These are phyloP conservation scores for Basipetospora chlamydospora DNA, from an alignment of 2,329 filamentous ascomycete genomes.

Conservation along the genomic window DNA sequence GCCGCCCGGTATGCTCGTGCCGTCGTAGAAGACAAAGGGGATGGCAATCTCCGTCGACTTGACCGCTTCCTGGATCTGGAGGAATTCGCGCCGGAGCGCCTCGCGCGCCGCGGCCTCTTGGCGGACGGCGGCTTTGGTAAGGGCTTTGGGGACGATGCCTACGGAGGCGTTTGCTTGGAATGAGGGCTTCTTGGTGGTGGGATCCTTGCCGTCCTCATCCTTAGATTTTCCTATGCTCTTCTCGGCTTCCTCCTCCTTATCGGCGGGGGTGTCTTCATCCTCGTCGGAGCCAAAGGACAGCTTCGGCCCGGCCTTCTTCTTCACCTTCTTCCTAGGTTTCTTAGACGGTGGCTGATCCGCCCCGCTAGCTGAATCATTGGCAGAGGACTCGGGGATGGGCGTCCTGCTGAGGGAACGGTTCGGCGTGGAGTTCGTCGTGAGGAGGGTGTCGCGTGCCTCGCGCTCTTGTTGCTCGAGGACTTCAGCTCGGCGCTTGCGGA, in stretches of 20 bases:
- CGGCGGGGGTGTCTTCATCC: slow-evolving; percentile 38
- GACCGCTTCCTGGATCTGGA: slow-evolving; percentile 69
- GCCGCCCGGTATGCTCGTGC: slow-evolving; percentile 75
- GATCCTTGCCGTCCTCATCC: slow-evolving; percentile 6
- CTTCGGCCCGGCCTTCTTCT: slow-evolving; percentile 27
- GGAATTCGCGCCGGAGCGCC: slow-evolving; percentile 67
- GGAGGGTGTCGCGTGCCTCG: slow-evolving; percentile 50
- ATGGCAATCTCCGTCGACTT: slow-evolving; percentile 81
- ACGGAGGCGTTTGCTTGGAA: slow-evolving; percentile 49
- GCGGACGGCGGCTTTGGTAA: slow-evolving; percentile 59
- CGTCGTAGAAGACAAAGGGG: slow-evolving; percentile 95
- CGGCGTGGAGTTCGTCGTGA: slow-evolving; percentile 22
- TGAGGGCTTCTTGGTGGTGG: slow-evolving; percentile 24
- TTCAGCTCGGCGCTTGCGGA: slow-evolving; percentile 88
- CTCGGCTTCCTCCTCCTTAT: slow-evolving; percentile 14
- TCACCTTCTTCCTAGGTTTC: slow-evolving; percentile 29
- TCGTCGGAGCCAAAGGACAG: slow-evolving; percentile 58
- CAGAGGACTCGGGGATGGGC: slow-evolving; percentile 13
- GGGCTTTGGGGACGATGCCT: slow-evolving; percentile 49
- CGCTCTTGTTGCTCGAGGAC: slow-evolving; percentile 83
- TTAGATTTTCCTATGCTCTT: slow-evolving; percentile 19
- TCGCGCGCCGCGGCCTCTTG: slow-evolving; percentile 70
- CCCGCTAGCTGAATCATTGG: background rate
- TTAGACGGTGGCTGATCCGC: slow-evolving; percentile 18
- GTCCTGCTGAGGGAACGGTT: slow-evolving; percentile 32